Conservation (phyloP, 768 basidiomycete genomes). For the Lactifluus hygrophoroides region DNA sequence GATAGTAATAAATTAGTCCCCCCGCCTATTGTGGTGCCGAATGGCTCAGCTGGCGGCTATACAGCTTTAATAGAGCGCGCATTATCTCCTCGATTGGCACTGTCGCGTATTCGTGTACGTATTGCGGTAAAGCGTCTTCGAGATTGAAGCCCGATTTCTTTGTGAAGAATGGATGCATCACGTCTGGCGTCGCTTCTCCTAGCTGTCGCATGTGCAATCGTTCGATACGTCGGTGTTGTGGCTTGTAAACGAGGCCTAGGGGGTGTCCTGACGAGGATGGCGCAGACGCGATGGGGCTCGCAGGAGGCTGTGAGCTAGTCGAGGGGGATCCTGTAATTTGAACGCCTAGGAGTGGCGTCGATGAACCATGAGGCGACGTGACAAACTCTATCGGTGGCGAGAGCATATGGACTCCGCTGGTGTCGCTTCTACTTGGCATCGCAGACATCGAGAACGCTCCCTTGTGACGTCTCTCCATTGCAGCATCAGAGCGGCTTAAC, state of each 20-base stretch:
- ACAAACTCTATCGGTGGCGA: conserved; percentile 1
- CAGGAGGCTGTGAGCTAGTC: neutral
- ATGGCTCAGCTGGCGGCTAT: conserved; percentile 60
- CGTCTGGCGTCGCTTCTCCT: conserved; percentile 82
- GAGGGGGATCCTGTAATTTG: neutral
- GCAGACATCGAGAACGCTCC: conserved; percentile 6
- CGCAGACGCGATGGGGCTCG: conserved; percentile 4
- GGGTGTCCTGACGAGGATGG: conserved; percentile 10
- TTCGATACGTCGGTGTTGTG: conserved; percentile 58
- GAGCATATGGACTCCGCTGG: neutral
- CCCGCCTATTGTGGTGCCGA: conserved; percentile 6
- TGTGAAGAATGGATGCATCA: conserved; percentile 84
- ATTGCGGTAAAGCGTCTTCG: conserved; percentile 78
- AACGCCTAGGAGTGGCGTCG: neutral
- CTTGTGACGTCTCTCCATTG: conserved; percentile 5
- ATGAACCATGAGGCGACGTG: neutral
- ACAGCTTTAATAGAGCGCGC: conserved; percentile 67
- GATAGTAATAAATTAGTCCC: conserved; percentile 1
- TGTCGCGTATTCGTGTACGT: conserved; percentile 83
- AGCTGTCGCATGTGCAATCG: conserved; percentile 79
- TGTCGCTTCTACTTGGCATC: conserved; percentile 5
- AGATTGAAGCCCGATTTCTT: conserved; percentile 77
- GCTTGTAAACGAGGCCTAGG: conserved; percentile 40
- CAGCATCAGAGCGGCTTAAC: neutral
- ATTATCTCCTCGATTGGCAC: conserved; percentile 76